phyloP scores from a whole-genome alignment of 805 yeast species.

The Ogataea salicorniae region DNA sequence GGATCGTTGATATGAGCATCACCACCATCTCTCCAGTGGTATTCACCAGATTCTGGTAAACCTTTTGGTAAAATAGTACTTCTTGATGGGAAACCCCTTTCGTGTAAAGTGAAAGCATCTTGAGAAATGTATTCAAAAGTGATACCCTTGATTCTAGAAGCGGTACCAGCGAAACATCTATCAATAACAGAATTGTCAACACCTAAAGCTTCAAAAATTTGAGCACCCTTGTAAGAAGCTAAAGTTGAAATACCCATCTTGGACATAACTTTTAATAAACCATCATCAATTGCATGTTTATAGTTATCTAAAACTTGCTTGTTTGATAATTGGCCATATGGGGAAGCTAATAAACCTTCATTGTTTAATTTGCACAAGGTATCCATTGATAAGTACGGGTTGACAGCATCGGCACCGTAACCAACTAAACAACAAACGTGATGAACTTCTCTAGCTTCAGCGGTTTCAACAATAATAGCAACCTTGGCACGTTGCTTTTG shows the following conservation, averaged over 20 bases:
- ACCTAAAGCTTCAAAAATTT: constrained; percentile 95
- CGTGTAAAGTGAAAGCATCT: constrained; percentile 92
- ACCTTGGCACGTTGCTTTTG: constrained; percentile 95
- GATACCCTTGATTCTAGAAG: constrained; percentile 92
- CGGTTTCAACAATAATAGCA: constrained; percentile 87
- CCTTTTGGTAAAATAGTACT: constrained; percentile 63
- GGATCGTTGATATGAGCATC: constrained; percentile 95
- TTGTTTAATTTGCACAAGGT: constrained; percentile 77
- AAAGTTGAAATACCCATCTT: constrained; percentile 98
- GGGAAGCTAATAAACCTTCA: constrained; percentile 61
- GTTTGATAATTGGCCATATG: constrained; percentile 42
- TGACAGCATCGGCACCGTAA: constrained; percentile 95
- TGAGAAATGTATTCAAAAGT: constrained; percentile 95
- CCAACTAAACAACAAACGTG: constrained; percentile 93
- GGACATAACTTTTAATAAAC: constrained; percentile 95
- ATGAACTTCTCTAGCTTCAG: constrained; percentile 96
- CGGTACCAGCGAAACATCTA: constrained; percentile 94
- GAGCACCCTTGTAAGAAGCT: constrained; percentile 99
- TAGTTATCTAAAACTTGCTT: constrained; percentile 68
- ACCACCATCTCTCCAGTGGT: constrained; percentile 99
- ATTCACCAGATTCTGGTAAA: constrained; percentile 93
- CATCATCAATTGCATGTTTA: constrained; percentile 80
- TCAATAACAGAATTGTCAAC: constrained; percentile 93
- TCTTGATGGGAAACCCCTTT: constrained; percentile 83
- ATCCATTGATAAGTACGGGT: constrained; percentile 91